A percentile compares a stretch with the other conserved stretches of the same genome.
These are phyloP conservation scores for Echites panduratus DNA, from an alignment of 257 asterid genomes.

Conservation along the genomic window DNA sequence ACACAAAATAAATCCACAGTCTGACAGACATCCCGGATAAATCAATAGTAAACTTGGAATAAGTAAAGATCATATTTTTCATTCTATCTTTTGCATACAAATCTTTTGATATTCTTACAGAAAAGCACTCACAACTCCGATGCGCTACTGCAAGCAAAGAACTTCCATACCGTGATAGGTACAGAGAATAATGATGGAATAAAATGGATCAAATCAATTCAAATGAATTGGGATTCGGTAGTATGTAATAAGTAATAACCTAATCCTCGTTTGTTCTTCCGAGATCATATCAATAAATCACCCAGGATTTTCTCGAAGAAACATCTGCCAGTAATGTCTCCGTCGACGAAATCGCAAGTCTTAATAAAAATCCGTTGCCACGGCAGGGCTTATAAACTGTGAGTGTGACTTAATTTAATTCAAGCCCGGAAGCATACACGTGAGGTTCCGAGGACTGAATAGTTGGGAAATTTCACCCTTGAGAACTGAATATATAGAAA, in stretches of 20 bases:
- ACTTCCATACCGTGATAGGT: neutral
- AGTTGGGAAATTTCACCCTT: no score
- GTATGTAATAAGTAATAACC: constrained; percentile 3
- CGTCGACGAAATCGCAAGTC: neutral
- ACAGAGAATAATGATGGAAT: neutral
- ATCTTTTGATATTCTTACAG: neutral
- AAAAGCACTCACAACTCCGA: neutral
- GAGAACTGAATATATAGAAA: no score
- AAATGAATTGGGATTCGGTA: neutral
- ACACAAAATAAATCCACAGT: neutral
- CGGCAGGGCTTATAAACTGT: neutral
- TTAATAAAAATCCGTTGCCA: no score
- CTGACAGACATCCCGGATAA: neutral
- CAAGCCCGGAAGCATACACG: no score
- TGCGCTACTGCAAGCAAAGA: neutral
- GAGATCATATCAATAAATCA: neutral
- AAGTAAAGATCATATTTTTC: neutral
- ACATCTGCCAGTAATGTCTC: neutral
- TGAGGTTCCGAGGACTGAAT: no score
- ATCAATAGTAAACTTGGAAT: neutral
- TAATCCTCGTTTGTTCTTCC: neutral
- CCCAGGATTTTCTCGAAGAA: neutral
- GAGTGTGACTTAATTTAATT: neutral
- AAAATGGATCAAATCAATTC: neutral
- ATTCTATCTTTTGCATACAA: neutral